phyloP scores from a whole-genome alignment of 1,139 yeast species.

The Geotrichum candidum region DNA sequence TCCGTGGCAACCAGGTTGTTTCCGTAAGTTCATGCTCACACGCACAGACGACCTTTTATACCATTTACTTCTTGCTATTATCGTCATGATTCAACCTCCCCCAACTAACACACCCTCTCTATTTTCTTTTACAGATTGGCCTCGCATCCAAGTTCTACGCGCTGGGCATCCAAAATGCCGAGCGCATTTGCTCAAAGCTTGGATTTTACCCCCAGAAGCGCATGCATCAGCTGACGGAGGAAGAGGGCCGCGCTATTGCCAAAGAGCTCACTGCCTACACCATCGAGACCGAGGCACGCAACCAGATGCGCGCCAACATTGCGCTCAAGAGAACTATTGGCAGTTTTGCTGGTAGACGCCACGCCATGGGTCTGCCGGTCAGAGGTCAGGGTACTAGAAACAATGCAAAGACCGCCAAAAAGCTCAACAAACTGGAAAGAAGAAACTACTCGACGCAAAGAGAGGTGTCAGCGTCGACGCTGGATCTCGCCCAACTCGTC shows the following conservation, averaged over 20 bases:
- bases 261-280: constrained; percentile 79
- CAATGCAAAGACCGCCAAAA: constrained; percentile 84
- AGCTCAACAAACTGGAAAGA: constrained; percentile 51
- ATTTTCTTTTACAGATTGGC: constrained; percentile 48
- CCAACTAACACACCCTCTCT: neutral
- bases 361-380: constrained; percentile 77
- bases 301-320: constrained; percentile 73
- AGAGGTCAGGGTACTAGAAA: constrained; percentile 91
- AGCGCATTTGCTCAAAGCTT: constrained; percentile 72
- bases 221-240: constrained; percentile 86
- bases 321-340: constrained; percentile 76
- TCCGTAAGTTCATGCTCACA: constrained; percentile 25
- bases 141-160: constrained; percentile 81
- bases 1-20: constrained; percentile 38
- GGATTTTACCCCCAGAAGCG: constrained; percentile 92
- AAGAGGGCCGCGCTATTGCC: constrained; percentile 77
- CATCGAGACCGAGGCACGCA: constrained; percentile 80
- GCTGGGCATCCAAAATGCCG: constrained; percentile 70
- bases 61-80: neutral
- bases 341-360: constrained; percentile 84
- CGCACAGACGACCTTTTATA: neutral
- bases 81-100: neutral
- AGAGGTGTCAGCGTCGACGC: neutral
- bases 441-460: constrained; percentile 8
- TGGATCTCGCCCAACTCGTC: neutral